phyloP scores from a whole-genome alignment of 345 rosid genomes.

The Rhizophora apiculata region DNA sequence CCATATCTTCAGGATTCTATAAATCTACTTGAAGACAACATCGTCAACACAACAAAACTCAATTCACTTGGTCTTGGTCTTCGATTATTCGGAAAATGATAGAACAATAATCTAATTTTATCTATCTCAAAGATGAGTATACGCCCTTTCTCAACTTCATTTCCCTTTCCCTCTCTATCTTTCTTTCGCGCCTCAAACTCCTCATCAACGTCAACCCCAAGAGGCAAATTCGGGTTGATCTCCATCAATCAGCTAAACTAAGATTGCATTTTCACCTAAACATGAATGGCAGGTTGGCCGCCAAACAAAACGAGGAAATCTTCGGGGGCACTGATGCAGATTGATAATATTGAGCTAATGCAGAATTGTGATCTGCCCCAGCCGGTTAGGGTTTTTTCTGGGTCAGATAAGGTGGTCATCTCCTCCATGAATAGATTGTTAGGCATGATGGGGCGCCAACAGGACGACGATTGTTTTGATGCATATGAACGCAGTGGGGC shows the following conservation, averaged over 20 bases:
- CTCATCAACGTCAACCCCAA: background rate
- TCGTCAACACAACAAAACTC: no score
- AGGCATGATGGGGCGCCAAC: background rate
- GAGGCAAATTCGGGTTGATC: background rate
- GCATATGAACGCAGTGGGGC: background rate
- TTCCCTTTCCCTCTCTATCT: background rate
- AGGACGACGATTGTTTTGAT: constrained; percentile 3
- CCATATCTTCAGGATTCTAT: no score
- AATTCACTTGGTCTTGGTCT: no score
- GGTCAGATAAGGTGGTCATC: constrained; percentile 26
- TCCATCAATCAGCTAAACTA: no score
- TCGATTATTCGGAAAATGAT: no score
- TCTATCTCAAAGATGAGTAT: no score
- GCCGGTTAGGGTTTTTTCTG: constrained; percentile 41
- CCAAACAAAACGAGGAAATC: constrained; percentile 9
- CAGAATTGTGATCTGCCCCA: constrained; percentile 61
- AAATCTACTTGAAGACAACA: no score
- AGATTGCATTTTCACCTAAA: no score
- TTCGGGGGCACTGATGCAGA: constrained; percentile 7
- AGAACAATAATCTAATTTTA: no score
- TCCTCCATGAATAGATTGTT: constrained; percentile 22
- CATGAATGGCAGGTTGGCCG: constrained; percentile 22
- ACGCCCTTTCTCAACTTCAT: constrained; percentile 21
- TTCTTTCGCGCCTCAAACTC: constrained; percentile 9
- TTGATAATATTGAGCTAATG: constrained; percentile 21